A percentile compares a stretch with the other conserved stretches of the same genome.
phyloP scores from a whole-genome alignment of 768 basidiomycete species.

The Xerocomellus amylosporus region DNA sequence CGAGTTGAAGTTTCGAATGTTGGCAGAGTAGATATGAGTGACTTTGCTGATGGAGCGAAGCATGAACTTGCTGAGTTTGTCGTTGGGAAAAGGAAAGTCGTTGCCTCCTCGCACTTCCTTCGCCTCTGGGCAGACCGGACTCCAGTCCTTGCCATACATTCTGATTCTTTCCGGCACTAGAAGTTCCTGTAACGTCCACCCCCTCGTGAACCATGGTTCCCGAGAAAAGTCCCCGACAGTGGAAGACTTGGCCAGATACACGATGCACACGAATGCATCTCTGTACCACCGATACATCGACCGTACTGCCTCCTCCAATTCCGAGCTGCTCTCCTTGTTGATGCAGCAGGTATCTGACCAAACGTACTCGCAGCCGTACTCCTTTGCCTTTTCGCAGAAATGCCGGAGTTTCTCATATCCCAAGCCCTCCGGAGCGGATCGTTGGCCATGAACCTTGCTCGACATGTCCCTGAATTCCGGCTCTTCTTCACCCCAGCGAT shows the following conservation, averaged over 20 bases:
- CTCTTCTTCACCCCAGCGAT: conserved; percentile 19
- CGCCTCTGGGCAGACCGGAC: not conserved
- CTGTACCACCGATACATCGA: conserved; percentile 16
- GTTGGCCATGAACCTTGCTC: not conserved
- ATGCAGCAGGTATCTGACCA: conserved; percentile 25
- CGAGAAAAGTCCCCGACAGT: not conserved
- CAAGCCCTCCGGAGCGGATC: not conserved
- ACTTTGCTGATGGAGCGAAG: not conserved
- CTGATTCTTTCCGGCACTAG: conserved; percentile 7
- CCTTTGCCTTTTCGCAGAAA: conserved; percentile 16
- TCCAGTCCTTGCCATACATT: conserved; percentile 13
- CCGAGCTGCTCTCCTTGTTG: conserved; percentile 13
- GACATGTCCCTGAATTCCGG: conserved; percentile 13
- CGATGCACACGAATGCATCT: conserved; percentile 14
- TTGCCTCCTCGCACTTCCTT: not conserved
- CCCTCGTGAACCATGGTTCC: conserved; percentile 13
- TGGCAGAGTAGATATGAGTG: not conserved
- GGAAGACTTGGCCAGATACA: conserved; percentile 6
- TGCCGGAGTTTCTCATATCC: conserved; percentile 12
- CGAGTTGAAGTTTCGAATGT: conserved; percentile 1
- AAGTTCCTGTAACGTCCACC: conserved; percentile 16
- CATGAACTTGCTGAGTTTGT: conserved; percentile 12
- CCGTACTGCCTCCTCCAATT: conserved; percentile 12
- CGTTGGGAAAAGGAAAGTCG: conserved; percentile 8
- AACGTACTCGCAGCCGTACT: conserved; percentile 15